Evolutionary conservation across 352 stramenopile genomes (phyloP).

Genomic region (Phytophthora niederhauseri): DNA sequence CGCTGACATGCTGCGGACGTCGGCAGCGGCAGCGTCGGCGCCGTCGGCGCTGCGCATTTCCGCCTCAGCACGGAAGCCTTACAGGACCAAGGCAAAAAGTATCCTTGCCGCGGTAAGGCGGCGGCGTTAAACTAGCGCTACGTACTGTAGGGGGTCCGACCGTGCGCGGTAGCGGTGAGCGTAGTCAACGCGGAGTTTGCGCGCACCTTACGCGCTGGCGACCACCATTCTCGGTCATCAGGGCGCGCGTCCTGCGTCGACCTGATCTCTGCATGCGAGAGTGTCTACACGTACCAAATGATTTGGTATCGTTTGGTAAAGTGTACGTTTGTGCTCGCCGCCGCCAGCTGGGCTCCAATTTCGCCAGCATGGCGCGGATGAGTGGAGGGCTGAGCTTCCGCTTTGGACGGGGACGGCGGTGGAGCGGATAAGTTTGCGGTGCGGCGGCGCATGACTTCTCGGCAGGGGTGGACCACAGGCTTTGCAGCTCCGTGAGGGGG

Average conservation of each 20-base stretch:
- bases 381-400: constrained; percentile 6
- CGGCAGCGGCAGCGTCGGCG: not conserved
- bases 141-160: constrained; percentile 2
- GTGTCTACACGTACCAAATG: too few relatives aligned
- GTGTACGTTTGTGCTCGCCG: constrained; percentile 15
- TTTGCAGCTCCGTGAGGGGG: not conserved
- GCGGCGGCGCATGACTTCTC: not conserved
- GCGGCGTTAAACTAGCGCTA: not conserved
- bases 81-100: not conserved
- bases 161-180: constrained; percentile 1
- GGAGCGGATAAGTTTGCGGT: not conserved
- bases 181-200: constrained; percentile 5
- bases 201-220: not conserved
- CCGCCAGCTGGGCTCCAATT: constrained; percentile 4
- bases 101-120: constrained; percentile 1
- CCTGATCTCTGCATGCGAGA: constrained; percentile 16
- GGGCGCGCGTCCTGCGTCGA: not conserved
- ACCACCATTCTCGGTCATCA: constrained; percentile 11
- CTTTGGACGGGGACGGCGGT: not conserved
- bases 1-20: constrained; percentile 4
- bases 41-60: not conserved
- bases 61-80: not conserved
- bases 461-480: not conserved
- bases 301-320: too few relatives aligned
- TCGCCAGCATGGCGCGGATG: constrained; percentile 6